Evolutionary conservation across 352 stramenopile species (phyloP).

Genomic region (Pythium apleroticum): DNA sequence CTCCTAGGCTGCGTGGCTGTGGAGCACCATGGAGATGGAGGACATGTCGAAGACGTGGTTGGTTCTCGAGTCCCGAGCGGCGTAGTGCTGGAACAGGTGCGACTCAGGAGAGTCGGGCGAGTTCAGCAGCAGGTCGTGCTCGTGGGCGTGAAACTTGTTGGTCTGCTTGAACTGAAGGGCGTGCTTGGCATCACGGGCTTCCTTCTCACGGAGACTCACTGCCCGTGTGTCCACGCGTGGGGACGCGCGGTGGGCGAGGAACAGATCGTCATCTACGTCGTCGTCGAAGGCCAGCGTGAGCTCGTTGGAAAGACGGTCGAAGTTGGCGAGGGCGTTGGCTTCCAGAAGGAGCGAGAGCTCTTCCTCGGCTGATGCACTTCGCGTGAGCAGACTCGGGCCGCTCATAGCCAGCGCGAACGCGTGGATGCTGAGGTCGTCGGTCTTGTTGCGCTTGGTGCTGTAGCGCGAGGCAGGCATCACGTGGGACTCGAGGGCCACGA

Average conservation of each 20-base stretch:
- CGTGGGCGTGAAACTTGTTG: conserved; percentile 15
- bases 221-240: conserved; percentile 19
- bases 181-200: conserved; percentile 20
- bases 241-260: conserved; percentile 11
- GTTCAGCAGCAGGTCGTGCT: conserved; percentile 34
- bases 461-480: conserved; percentile 9
- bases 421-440: conserved; percentile 13
- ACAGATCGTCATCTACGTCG: conserved; percentile 12
- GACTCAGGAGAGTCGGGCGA: conserved; percentile 37
- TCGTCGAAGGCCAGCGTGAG: conserved; percentile 1
- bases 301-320: background rate
- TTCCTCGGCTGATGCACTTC: conserved; percentile 16
- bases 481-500: conserved; percentile 51
- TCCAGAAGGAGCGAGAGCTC: conserved; percentile 18
- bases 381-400: conserved; percentile 12
- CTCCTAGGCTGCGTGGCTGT: conserved; percentile 16
- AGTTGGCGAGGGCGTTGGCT: conserved; percentile 18
- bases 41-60: conserved; percentile 43
- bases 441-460: conserved; percentile 28
- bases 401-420: conserved; percentile 5
- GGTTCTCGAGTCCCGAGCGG: conserved; percentile 22
- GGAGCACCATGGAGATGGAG: conserved; percentile 43
- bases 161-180: conserved; percentile 22
- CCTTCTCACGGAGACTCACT: conserved; percentile 13
- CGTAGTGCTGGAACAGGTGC: conserved; percentile 26